Conservation (phyloP, 2,329 filamentous ascomycete species). For the Saccharata proteae region DNA sequence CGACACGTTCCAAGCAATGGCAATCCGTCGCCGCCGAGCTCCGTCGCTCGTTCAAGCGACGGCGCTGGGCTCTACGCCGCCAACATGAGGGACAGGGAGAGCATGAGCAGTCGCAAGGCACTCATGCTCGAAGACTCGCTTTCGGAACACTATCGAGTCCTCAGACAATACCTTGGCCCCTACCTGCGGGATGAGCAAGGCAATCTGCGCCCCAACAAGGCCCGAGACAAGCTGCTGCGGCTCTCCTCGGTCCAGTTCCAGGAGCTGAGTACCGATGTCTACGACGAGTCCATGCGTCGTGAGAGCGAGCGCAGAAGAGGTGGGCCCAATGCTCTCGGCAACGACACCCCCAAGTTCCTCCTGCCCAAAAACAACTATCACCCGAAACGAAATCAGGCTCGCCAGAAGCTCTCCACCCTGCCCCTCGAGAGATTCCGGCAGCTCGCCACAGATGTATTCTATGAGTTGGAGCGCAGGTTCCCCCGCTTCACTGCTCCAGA, state of each 20-base stretch:
- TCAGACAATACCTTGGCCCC: slow-evolving; percentile 62
- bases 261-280: slow-evolving; percentile 95
- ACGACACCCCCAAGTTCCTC: slow-evolving; percentile 46
- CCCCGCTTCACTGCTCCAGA: slow-evolving; percentile 65
- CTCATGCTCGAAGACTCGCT: slow-evolving; percentile 55
- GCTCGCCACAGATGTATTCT: slow-evolving; percentile 89
- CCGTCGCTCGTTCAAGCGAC: slow-evolving; percentile 73
- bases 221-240: slow-evolving; percentile 84
- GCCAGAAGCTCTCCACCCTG: slow-evolving; percentile 84
- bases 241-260: slow-evolving; percentile 89
- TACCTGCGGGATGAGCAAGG: slow-evolving; percentile 63
- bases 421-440: slow-evolving; percentile 80
- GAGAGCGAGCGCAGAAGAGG: slow-evolving; percentile 48
- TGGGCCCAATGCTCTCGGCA: slow-evolving; percentile 35
- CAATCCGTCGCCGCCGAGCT: slow-evolving; percentile 75
- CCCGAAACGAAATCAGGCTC: slow-evolving; percentile 93
- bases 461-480: slow-evolving; percentile 82
- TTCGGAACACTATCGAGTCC: slow-evolving; percentile 66
- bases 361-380: slow-evolving; percentile 84
- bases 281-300: slow-evolving; percentile 81
- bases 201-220: slow-evolving; percentile 69
- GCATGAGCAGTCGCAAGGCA: slow-evolving; percentile 46
- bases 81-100: slow-evolving; percentile 40
- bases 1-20: slow-evolving; percentile 25
- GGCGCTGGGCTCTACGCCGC: slow-evolving; percentile 54